Conservation (phyloP, 2,329 filamentous ascomycete genomes). For the Colletotrichum sp. region DNA sequence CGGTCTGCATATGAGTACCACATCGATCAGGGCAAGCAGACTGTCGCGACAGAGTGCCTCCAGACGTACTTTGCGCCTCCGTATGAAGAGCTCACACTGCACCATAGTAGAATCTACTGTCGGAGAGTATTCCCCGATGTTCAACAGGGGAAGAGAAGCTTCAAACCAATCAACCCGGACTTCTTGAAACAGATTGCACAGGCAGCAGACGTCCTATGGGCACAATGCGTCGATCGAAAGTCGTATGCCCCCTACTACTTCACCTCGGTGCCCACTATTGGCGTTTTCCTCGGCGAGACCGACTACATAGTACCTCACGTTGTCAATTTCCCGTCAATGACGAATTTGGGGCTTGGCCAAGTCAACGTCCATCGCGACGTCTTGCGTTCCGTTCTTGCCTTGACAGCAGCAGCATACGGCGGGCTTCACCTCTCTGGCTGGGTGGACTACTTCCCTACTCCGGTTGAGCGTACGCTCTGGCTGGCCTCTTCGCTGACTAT, state of each 20-base stretch:
- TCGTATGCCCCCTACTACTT: not conserved
- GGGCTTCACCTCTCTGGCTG: conserved; percentile 28
- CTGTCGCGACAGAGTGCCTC: conserved; percentile 1
- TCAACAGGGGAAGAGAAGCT: not conserved
- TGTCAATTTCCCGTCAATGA: conserved; percentile 7
- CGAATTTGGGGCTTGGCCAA: conserved; percentile 14
- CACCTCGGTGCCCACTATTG: conserved; percentile 7
- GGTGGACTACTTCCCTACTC: conserved; percentile 30
- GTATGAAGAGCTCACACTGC: not conserved
- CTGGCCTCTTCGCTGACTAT: conserved; percentile 24
- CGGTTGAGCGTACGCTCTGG: conserved; percentile 27
- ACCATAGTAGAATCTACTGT: conserved; percentile 5
- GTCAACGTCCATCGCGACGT: conserved; percentile 17
- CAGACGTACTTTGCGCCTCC: not conserved
- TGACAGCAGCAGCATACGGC: conserved; percentile 15
- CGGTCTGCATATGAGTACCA: conserved; percentile 6
- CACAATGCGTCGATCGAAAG: not conserved
- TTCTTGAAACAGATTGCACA: not conserved
- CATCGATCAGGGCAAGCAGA: conserved; percentile 11
- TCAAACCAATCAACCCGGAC: not conserved
- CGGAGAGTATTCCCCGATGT: conserved; percentile 4
- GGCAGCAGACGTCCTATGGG: not conserved
- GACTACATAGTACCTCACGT: conserved; percentile 6
- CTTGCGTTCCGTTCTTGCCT: conserved; percentile 10
- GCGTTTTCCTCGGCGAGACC: conserved; percentile 15